phyloP scores from a whole-genome alignment of 805 yeast species.

The Cyberlindnera misumaiensis region DNA sequence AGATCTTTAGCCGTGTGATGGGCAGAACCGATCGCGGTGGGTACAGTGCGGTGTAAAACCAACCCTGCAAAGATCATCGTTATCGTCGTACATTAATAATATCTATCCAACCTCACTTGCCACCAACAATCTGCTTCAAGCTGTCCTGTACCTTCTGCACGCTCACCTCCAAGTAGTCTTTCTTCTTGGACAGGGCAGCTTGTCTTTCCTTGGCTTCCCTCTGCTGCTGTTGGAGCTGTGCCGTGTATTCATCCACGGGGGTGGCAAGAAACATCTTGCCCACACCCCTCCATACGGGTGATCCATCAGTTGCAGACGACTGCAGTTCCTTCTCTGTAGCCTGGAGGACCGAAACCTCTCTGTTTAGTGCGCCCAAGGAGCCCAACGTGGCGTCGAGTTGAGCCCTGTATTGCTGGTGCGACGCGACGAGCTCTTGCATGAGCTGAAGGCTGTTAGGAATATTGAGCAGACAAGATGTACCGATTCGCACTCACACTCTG shows the following conservation, averaged over 20 bases:
- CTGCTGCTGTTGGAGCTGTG: conserved; percentile 44
- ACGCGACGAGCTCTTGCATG: conserved; percentile 44
- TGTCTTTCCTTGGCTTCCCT: conserved; percentile 49
- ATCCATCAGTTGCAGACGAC: conserved; percentile 29
- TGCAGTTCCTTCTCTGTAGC: conserved; percentile 50
- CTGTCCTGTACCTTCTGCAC: conserved; percentile 64
- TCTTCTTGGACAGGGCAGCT: conserved; percentile 58
- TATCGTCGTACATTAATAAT: no score
- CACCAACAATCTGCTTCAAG: conserved; percentile 25
- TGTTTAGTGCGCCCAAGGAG: background rate
- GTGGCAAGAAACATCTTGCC: conserved; percentile 65
- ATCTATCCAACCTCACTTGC: background rate
- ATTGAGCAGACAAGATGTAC: no score
- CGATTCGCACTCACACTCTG: conserved; percentile 27
- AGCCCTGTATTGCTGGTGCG: background rate
- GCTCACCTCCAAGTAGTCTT: conserved; percentile 67
- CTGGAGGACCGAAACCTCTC: conserved; percentile 1
- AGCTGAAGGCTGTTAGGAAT: conserved; percentile 27
- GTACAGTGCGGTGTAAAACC: conserved; percentile 74
- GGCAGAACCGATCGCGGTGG: conserved; percentile 75
- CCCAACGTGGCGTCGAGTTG: background rate
- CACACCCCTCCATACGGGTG: conserved; percentile 73
- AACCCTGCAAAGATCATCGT: no score
- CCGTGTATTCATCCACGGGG: conserved; percentile 39
- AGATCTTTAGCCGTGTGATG: conserved; percentile 58